Percentiles rank a stretch among this genome's conserved stretches.
Conservation (phyloP, 2,329 filamentous ascomycete species). For the Diplodia mutila region DNA sequence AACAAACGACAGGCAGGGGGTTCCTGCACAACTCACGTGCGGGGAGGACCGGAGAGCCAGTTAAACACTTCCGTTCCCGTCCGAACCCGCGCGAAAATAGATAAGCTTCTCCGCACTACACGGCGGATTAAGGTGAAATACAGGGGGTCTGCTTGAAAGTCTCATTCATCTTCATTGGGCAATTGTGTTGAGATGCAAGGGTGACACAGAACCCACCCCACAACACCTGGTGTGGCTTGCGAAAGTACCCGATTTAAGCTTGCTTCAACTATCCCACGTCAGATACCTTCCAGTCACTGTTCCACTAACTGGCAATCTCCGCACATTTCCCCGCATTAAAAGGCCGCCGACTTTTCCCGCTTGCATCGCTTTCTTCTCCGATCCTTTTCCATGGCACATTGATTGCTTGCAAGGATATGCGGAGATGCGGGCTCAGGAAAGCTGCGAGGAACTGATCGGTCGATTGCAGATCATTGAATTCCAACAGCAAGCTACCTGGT, state of each 20-base stretch:
- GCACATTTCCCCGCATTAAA: neutral
- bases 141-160: neutral
- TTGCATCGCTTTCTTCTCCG: neutral
- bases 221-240: constrained; percentile 6
- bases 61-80: constrained; percentile 12
- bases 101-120: constrained; percentile 12
- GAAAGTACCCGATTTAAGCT: constrained; percentile 16
- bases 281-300: neutral
- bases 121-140: neutral
- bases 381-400: neutral
- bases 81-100: constrained; percentile 17
- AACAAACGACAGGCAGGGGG: neutral
- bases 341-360: neutral
- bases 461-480: neutral
- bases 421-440: neutral
- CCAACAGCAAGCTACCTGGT: no score
- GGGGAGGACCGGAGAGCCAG: constrained; percentile 9
- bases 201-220: neutral
- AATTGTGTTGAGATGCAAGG: neutral
- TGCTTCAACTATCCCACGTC: constrained; percentile 7
- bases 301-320: neutral
- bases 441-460: neutral
- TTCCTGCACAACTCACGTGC: neutral
- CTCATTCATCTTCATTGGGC: neutral
- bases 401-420: neutral